Evolutionary conservation across 2,329 filamentous ascomycete genomes (phyloP).

Genomic region (Cytospora piceicola): DNA sequence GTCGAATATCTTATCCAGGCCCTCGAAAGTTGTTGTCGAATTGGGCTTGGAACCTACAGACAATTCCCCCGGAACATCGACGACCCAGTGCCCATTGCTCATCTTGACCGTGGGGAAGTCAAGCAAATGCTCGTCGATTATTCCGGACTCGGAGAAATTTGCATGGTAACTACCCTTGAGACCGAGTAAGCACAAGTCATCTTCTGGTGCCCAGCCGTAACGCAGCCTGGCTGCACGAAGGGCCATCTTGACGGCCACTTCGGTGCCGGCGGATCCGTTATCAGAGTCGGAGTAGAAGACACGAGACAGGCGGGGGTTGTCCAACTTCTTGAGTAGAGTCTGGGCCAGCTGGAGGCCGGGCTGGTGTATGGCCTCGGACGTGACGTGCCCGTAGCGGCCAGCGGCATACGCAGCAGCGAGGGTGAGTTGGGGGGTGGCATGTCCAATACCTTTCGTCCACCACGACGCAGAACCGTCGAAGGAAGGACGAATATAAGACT

Average conservation of each 20-base stretch:
- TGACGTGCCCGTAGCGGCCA: constrained; percentile 83
- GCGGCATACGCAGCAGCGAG: constrained; percentile 80
- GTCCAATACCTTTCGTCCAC: constrained; percentile 90
- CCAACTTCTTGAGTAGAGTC: constrained; percentile 60
- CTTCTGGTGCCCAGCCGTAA: constrained; percentile 65
- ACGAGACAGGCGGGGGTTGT: constrained; percentile 67
- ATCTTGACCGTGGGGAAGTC: constrained; percentile 76
- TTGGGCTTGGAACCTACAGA: not conserved
- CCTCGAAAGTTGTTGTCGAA: constrained; percentile 46
- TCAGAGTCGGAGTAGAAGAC: constrained; percentile 87
- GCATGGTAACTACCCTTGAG: constrained; percentile 84
- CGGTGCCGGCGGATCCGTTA: constrained; percentile 80
- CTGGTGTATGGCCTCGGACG: constrained; percentile 82
- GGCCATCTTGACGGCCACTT: constrained; percentile 86
- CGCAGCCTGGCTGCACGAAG: constrained; percentile 68
- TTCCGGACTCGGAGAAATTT: constrained; percentile 78
- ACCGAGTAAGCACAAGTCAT: constrained; percentile 70
- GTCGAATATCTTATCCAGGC: constrained; percentile 63
- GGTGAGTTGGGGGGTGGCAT: constrained; percentile 72
- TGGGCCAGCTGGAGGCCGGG: constrained; percentile 74
- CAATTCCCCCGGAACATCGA: constrained; percentile 49
- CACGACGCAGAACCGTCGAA: constrained; percentile 87
- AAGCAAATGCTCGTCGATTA: constrained; percentile 81
- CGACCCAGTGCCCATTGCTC: constrained; percentile 66
- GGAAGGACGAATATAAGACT: constrained; percentile 59